These are phyloP conservation scores for Neonothopanus nambi DNA, from an alignment of 1,284 basidiomycete genomes.

Conservation along the genomic window DNA sequence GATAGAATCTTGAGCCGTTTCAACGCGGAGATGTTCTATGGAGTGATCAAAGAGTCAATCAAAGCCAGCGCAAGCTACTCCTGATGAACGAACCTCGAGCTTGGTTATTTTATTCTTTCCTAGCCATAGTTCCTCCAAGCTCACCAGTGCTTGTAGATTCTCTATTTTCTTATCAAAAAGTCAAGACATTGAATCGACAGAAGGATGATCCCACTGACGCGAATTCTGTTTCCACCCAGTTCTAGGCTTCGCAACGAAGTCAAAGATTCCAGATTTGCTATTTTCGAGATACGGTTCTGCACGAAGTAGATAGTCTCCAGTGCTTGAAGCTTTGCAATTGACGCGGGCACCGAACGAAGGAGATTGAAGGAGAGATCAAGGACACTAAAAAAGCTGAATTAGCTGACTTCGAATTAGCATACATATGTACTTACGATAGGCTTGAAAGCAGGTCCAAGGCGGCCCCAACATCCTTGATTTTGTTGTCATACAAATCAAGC, in stretches of 20 bases:
- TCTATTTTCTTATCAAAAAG: slow-evolving; percentile 72
- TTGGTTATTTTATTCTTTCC: slow-evolving; percentile 96
- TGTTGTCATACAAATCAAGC: slow-evolving; percentile 95
- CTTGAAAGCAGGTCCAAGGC: slow-evolving; percentile 64
- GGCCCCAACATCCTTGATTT: slow-evolving; percentile 71
- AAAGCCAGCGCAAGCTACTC: slow-evolving; percentile 17
- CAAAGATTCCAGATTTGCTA: slow-evolving; percentile 65
- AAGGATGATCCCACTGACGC: slow-evolving; percentile 48
- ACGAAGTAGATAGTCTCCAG: slow-evolving; percentile 90
- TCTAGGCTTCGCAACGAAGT: slow-evolving; percentile 81
- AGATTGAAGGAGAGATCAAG: slow-evolving; percentile 97
- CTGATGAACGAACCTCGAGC: slow-evolving; percentile 60
- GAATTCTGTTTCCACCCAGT: slow-evolving; percentile 89
- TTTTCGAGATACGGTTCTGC: slow-evolving; percentile 90
- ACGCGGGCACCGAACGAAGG: slow-evolving; percentile 69
- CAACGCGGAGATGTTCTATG: slow-evolving; percentile 62
- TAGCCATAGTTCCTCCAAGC: slow-evolving; percentile 92
- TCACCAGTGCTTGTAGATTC: slow-evolving; percentile 78
- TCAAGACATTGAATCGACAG: slow-evolving; percentile 13
- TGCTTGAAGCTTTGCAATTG: slow-evolving; percentile 56
- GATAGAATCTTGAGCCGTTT: slow-evolving; percentile 80
- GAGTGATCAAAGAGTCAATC: slow-evolving; percentile 16
- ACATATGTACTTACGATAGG: slow-evolving; percentile 62
- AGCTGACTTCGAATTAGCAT: neutral
- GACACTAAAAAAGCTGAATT: slow-evolving; percentile 47